These are phyloP conservation scores for Picea engelmannii DNA, from an alignment of 83 land plant species.

Conservation along the genomic window DNA sequence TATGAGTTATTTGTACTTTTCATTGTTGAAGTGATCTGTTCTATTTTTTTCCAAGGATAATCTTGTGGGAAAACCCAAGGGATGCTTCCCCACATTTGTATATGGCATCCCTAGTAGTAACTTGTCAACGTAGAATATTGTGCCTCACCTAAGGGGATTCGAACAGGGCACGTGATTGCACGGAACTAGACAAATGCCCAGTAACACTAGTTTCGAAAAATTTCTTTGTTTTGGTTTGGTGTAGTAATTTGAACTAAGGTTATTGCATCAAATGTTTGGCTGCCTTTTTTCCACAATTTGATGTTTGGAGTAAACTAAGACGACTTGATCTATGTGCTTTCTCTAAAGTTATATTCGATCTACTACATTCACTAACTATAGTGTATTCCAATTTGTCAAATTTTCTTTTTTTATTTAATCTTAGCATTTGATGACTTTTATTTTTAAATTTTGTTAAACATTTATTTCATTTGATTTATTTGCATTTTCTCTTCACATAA, in stretches of 20 bases:
- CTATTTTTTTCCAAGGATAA: too few species aligned
- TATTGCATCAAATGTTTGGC: background rate
- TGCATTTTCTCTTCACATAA: background rate
- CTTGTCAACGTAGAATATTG: too few species aligned
- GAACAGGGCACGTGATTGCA: too few species aligned
- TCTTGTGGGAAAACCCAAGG: too few species aligned
- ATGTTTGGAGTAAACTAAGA: background rate
- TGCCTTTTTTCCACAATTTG: background rate
- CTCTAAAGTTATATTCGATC: background rate
- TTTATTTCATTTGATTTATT: background rate
- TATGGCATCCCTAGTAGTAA: too few species aligned
- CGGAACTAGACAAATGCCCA: too few species aligned
- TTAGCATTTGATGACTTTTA: background rate
- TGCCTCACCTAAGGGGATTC: too few species aligned
- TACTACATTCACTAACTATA: background rate
- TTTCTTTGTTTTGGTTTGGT: conserved; percentile 12
- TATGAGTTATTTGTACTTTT: too few species aligned
- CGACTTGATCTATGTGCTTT: background rate
- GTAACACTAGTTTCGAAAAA: background rate
- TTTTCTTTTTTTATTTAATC: background rate
- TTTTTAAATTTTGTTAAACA: too few species aligned
- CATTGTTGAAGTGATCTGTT: too few species aligned
- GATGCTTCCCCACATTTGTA: too few species aligned
- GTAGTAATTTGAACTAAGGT: background rate
- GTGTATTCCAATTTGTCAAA: background rate